Evolutionary conservation across 2,329 filamentous ascomycete species (phyloP), one percentile per base, ranked within the genome.

Genomic region (Microsporum canis): DNA sequence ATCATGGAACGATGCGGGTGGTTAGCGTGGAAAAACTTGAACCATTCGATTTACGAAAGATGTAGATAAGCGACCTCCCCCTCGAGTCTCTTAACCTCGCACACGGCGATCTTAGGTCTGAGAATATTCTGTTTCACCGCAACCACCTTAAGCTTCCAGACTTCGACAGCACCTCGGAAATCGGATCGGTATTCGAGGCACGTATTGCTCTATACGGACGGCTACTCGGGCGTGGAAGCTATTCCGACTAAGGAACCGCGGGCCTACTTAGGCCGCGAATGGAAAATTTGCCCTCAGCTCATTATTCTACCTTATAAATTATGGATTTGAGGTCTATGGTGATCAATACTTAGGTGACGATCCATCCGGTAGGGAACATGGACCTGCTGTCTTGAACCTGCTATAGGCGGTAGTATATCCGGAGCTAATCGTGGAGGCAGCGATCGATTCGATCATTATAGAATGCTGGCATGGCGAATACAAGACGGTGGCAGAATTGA

Each of bases 1-100:
- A 47, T 23, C 17, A 10, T 23, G 23, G n/a, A 47, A 29, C 23
- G n/a, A 23, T 47, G 3, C 6, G 43, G 43, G 43, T 47, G 17
- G 23, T 23, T 47, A 47, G 8, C 23, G 69, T 71, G 7, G 29
- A 69, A 17, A 70, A 63, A 31, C 17, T 71, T 14, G 70, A 71
- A 58, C 66, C 66, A 47, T 57, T 71, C n/a, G 5, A 39, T 17
- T 63, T 71, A 41, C 65, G 67, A 63, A 68, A 66, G 23, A 55
- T 66, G 64, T 73, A 67, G 71, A 71, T 71, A 66, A 71, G 70
- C 39, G 63, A 71, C 31, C 67, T 73, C 33, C 63, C 70, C 53
- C 59, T 73, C 0, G 70, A 71, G 65, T 71, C 68, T 0, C 65
- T 72, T n/a, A 66, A 69, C 23, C 69, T 73, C 49, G 67, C 69